phyloP scores from a whole-genome alignment of 805 yeast species.

The Kazachstania bromeliacearum region DNA sequence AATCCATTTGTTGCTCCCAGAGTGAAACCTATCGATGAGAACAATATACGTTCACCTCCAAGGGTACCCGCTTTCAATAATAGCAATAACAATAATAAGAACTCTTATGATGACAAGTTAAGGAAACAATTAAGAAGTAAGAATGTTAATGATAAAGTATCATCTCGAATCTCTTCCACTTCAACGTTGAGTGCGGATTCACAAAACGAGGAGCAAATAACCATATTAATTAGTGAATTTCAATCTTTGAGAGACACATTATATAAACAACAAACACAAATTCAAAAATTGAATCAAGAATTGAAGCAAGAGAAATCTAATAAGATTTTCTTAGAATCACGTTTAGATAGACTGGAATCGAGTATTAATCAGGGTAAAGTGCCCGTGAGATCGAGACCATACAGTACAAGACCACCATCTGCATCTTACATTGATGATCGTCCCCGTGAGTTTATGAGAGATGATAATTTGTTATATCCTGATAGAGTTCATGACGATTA shows the following conservation, averaged over 20 bases:
- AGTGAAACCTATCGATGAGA: neutral
- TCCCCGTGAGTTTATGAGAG: too few relatives aligned
- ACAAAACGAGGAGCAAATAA: constrained; percentile 3
- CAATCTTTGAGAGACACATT: constrained; percentile 13
- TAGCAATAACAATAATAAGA: neutral
- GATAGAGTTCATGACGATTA: neutral
- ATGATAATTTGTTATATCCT: too few relatives aligned
- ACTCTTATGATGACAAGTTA: constrained; percentile 5
- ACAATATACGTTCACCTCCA: constrained; percentile 2
- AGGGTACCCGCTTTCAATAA: neutral
- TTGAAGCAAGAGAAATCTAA: constrained; percentile 11
- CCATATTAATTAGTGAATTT: constrained; percentile 10
- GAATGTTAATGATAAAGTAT: neutral
- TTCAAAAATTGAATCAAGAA: constrained; percentile 13
- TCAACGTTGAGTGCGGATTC: constrained; percentile 1
- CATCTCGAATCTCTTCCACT: neutral
- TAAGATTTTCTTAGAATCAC: constrained; percentile 11
- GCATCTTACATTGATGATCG: too few relatives aligned
- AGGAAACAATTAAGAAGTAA: constrained; percentile 6
- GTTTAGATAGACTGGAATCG: constrained; percentile 10
- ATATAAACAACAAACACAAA: constrained; percentile 16
- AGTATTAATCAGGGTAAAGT: neutral
- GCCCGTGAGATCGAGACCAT: neutral
- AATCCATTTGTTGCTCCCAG: neutral
- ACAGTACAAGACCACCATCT: neutral